Base-by-base conservation (phyloP, 2,329 filamentous ascomycete genomes). In the Cercospora zeina region DNA sequence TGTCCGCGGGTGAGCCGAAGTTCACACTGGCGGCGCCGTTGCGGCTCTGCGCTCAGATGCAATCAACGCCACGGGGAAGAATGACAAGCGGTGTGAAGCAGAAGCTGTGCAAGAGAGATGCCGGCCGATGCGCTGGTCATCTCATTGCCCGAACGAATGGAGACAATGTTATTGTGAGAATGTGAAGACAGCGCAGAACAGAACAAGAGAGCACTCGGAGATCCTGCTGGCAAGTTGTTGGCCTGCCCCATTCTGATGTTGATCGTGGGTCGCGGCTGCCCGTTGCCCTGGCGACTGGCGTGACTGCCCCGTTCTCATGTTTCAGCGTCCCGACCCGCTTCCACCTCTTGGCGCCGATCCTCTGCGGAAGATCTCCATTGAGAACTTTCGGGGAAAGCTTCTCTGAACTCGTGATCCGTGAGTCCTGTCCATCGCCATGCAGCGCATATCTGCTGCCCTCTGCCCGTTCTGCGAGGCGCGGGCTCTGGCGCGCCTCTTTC, bases 391-490 rank as follows among this genome's bases (percentile, higher is more conserved):
- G 16, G 27, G 39, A 54, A 37, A 16, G 21, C 6, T 27, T 21
- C 37, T 58, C 53, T 39, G 31, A 21, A 39, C 19, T 62, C 21
- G 27, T 30, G 24, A 51, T 30, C 47, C 13, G 24, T 51, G 27
- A n/a, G 30, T 33, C 24, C 6, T 6, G 30, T 10, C 39, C 47
- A 31, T 11, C 47, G 27, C 45, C 37, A 75, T 74, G 72, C 63
- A 73, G 21, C 72, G 71, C 55, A 64, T 71, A 16, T 63, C 69
- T 21, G 60, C 69, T 37, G 58, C 66, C 19, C 14, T 71, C 45
- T 81, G 80, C 65, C 76, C 76, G 8, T 76, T 79, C 62, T 82
- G 80, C 73, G 77, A 80, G 67, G 71, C 68, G 21, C 61, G 62
- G 11, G 67, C 70, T 10, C 54, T 71, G 66, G 71, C 61, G 65